Evolutionary conservation across 768 basidiomycete species (phyloP).

Genomic region (Lactarius pseudohatsudake): DNA sequence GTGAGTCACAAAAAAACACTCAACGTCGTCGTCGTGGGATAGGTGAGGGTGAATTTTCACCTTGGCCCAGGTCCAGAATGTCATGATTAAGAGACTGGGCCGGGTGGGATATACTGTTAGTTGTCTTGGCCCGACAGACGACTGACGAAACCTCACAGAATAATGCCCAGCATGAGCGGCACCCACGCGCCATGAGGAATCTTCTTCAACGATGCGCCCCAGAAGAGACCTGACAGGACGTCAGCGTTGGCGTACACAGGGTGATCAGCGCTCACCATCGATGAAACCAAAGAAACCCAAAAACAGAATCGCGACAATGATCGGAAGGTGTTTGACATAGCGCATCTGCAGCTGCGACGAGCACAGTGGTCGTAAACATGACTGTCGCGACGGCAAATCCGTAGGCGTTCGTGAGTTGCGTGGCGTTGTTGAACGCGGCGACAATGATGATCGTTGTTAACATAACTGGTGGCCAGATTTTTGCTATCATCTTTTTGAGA

Average conservation of each 20-base stretch:
- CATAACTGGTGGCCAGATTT: slow-evolving; percentile 39
- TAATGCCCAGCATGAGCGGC: slow-evolving; percentile 54
- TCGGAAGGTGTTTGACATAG: slow-evolving; percentile 52
- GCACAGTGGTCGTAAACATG: slow-evolving; percentile 59
- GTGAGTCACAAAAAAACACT: background rate
- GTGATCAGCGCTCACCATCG: slow-evolving; percentile 43
- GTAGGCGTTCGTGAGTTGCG: slow-evolving; percentile 57
- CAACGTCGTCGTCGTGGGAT: too few species aligned
- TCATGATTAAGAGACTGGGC: too few species aligned
- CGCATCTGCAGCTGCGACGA: slow-evolving; percentile 58
- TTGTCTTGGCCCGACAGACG: background rate
- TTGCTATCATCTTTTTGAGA: background rate
- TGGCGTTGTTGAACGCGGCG: slow-evolving; percentile 53
- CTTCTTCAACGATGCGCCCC: slow-evolving; percentile 62
- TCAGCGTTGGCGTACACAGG: background rate
- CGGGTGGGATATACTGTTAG: slow-evolving; percentile 8
- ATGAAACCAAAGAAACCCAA: slow-evolving; percentile 61
- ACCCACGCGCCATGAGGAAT: slow-evolving; percentile 69
- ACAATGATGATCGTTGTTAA: slow-evolving; percentile 54
- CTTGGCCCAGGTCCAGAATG: slow-evolving; percentile 69
- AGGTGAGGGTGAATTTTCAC: slow-evolving; percentile 26
- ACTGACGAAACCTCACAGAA: slow-evolving; percentile 41
- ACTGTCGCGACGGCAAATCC: slow-evolving; percentile 66
- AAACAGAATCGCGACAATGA: slow-evolving; percentile 45
- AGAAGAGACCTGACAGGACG: slow-evolving; percentile 47